Conservation (phyloP, 1,284 basidiomycete species). For the Marasmius oreades region DNA sequence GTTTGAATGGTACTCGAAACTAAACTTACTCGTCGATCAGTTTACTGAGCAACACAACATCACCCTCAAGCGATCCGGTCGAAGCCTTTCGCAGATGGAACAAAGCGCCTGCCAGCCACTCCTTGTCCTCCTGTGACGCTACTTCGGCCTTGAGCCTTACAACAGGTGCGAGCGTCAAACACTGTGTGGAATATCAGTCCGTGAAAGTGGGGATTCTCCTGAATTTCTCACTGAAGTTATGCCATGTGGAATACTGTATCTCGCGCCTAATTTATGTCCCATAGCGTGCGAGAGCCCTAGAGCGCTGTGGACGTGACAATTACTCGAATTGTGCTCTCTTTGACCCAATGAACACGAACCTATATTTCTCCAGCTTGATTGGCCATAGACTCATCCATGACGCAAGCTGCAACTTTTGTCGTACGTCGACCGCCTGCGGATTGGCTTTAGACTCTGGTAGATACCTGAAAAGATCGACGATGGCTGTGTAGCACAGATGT, state of each 20-base stretch:
- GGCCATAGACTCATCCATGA: constrained; percentile 83
- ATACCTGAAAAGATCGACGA: constrained; percentile 72
- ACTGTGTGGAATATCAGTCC: constrained; percentile 35
- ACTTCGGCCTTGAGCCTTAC: constrained; percentile 55
- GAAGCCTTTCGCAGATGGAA: constrained; percentile 54
- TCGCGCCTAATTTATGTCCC: constrained; percentile 74
- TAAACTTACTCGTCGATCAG: constrained; percentile 52
- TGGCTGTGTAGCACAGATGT: constrained; percentile 59
- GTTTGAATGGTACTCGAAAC: neutral
- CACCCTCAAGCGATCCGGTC: constrained; percentile 58
- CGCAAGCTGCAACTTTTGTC: constrained; percentile 72
- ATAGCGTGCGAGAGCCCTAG: constrained; percentile 73
- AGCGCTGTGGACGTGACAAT: constrained; percentile 39
- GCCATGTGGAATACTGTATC: constrained; percentile 76
- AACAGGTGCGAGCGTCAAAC: constrained; percentile 69
- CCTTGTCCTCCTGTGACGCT: constrained; percentile 55
- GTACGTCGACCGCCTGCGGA: constrained; percentile 50
- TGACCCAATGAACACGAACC: constrained; percentile 30
- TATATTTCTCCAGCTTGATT: constrained; percentile 48
- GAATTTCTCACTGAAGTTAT: constrained; percentile 65
- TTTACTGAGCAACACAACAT: constrained; percentile 49
- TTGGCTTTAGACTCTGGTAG: constrained; percentile 63
- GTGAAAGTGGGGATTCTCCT: neutral
- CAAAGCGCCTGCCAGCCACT: constrained; percentile 49
- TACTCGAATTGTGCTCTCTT: neutral